Conservation (phyloP, 148 eudicot species). For the Camellia granthamiana region DNA sequence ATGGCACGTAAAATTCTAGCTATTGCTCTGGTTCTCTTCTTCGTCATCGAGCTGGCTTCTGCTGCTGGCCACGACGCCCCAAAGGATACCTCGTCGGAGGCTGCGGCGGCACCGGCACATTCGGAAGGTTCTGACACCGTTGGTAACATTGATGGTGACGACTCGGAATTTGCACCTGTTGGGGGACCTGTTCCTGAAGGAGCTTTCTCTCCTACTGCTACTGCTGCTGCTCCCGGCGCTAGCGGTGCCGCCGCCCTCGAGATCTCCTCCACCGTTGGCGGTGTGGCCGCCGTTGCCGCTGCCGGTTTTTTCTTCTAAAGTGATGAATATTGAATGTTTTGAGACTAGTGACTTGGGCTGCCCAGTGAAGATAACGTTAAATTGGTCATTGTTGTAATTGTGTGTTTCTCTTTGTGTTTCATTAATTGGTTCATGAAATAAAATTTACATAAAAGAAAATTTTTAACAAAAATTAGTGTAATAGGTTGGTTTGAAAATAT, state of each 20-base stretch:
- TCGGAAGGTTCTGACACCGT: neutral
- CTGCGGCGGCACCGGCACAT: neutral
- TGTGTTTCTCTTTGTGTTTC: neutral
- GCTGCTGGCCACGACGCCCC: neutral
- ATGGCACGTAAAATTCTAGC: slow-evolving; percentile 12
- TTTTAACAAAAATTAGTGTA: too few species aligned
- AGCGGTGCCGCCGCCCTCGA: neutral
- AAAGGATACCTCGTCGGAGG: too few species aligned
- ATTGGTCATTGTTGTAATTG: too few species aligned
- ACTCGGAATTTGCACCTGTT: neutral
- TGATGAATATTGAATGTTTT: neutral
- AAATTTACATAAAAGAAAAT: neutral
- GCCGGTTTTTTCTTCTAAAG: slow-evolving; percentile 7
- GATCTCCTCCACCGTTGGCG: slow-evolving; percentile 8
- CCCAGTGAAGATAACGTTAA: neutral
- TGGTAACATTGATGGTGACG: neutral
- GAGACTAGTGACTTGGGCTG: neutral
- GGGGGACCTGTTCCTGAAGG: slow-evolving; percentile 10
- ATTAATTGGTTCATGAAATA: neutral
- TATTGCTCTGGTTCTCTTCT: slow-evolving; percentile 11
- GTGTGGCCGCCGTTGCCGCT: slow-evolving; percentile 5
- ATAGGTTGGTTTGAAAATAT: too few species aligned
- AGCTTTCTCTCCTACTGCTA: neutral
- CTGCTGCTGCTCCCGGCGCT: neutral
- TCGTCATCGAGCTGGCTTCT: slow-evolving; percentile 7